Evolutionary conservation across 2,329 filamentous ascomycete species (phyloP), one percentile per base, ranked within the genome.

Genomic region (Apiospora malaysiana): DNA sequence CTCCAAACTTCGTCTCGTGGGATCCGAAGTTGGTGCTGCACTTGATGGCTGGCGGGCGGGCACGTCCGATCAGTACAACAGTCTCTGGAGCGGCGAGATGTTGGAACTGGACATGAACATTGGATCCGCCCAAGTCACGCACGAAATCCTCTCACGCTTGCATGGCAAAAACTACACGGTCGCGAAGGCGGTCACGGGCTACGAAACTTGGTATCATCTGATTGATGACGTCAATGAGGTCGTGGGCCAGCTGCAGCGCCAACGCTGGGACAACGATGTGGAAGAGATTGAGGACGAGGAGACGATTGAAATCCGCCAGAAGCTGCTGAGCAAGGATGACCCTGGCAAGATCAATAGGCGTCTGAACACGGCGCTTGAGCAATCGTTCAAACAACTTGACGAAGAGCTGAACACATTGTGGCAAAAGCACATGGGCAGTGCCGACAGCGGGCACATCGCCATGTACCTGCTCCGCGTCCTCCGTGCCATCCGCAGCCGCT

Each of bases 231-330:
- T 93, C 18, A 87, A 86, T 59, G 83, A 85, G 23, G 85, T 91
- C 4, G 87, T 94, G 9, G 89, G 90, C 51, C 85, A 89, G 71
- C 87, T 96, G 75, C 88, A 85, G 72, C 87, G 88, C 66, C 89
- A 91, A 74, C 88, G 90, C 70, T 95, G 93, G 92, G 92, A 95
- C 73, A 91, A 93, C 70, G 92, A 93, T 72, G 86, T 91, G 40
- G 90, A 92, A 68, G 89, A 92, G 68, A 89, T 94, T 51, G 92
- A 94, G 72, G 92, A 94, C 72, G 92, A 95, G 73, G 86, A 92
- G 69, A 89, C 87, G 0, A 87, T 92, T 25, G 91, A 93, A 72
- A 85, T 86, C 23, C 87, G 91, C 45, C 91, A 94, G 75, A 86
- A 87, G 47, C 80, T 91, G 0, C 85, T 97, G 16, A 94, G 91